These are phyloP conservation scores for Xylaria grammica DNA, from an alignment of 495 filamentous ascomycete genomes.

Conservation along the genomic window DNA sequence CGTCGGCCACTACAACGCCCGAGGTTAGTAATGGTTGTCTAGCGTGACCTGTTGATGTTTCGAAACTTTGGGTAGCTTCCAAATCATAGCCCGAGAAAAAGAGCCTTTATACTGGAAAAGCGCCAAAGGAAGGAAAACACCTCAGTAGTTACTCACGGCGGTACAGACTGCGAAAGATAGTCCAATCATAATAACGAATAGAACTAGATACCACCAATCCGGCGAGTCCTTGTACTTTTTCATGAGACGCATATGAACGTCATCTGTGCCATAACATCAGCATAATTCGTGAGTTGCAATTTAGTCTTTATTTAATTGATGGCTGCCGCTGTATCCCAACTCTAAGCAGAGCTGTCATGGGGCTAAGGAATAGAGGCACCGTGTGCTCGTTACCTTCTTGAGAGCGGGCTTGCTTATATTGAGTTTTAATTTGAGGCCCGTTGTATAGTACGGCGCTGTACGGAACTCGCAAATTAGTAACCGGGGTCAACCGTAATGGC, in stretches of 20 bases:
- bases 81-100: no score
- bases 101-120: no score
- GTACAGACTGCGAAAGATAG: constrained; percentile 58
- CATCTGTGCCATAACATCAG: constrained; percentile 38
- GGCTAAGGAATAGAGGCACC: neutral
- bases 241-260: constrained; percentile 70
- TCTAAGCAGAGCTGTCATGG: no score
- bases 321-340: no score
- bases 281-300: neutral
- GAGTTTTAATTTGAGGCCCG: constrained; percentile 62
- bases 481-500: neutral
- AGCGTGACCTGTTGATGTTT: no score
- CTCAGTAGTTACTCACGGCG: no score
- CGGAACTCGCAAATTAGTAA: neutral
- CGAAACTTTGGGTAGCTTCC: no score
- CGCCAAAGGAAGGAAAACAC: no score
- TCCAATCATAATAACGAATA: constrained; percentile 50
- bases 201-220: constrained; percentile 59
- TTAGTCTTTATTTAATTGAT: no score
- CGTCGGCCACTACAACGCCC: no score
- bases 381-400: constrained; percentile 47
- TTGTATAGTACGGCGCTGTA: constrained; percentile 59
- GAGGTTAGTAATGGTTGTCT: no score
- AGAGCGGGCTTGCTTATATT: constrained; percentile 52
- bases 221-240: constrained; percentile 61